Conservation (phyloP, 2,329 filamentous ascomycete species). For the Diaporthe citriasiana region DNA sequence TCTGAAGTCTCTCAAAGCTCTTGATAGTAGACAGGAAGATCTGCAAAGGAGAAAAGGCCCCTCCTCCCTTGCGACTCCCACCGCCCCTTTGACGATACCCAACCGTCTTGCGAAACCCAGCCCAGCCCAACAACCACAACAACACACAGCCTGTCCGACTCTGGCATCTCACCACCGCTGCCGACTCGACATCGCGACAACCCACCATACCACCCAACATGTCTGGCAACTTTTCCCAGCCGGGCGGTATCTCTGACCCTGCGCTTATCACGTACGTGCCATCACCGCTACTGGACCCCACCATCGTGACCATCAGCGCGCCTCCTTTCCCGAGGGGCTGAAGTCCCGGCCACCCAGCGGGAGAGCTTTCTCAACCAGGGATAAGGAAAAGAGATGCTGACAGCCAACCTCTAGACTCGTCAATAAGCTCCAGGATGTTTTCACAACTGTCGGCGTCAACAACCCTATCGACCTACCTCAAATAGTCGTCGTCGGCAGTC, state of each 20-base stretch:
- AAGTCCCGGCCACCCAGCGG: not conserved
- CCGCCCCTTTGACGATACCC: conserved; percentile 33
- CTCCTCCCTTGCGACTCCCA: conserved; percentile 32
- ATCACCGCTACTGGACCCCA: conserved; percentile 16
- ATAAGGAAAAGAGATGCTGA: conserved; percentile 8
- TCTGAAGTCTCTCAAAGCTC: conserved; percentile 8
- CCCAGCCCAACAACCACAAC: conserved; percentile 21
- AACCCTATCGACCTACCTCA: conserved; percentile 99
- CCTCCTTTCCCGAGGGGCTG: not conserved
- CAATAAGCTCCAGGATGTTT: conserved; percentile 99
- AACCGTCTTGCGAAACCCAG: conserved; percentile 28
- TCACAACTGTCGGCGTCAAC: conserved; percentile 97
- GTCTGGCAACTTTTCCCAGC: conserved; percentile 44
- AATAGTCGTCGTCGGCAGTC: conserved; percentile 97
- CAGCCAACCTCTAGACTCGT: conserved; percentile 74
- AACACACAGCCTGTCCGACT: not conserved
- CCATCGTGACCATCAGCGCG: conserved; percentile 31
- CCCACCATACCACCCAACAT: conserved; percentile 19
- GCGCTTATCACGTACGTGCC: conserved; percentile 73
- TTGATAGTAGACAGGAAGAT: conserved; percentile 22
- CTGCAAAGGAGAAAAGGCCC: conserved; percentile 26
- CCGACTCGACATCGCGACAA: conserved; percentile 23
- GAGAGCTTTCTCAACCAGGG: not conserved
- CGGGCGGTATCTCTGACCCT: conserved; percentile 76
- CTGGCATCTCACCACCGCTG: conserved; percentile 32